Base-by-base conservation (phyloP, 257 asterid genomes). In the Penstemon eatonii region DNA sequence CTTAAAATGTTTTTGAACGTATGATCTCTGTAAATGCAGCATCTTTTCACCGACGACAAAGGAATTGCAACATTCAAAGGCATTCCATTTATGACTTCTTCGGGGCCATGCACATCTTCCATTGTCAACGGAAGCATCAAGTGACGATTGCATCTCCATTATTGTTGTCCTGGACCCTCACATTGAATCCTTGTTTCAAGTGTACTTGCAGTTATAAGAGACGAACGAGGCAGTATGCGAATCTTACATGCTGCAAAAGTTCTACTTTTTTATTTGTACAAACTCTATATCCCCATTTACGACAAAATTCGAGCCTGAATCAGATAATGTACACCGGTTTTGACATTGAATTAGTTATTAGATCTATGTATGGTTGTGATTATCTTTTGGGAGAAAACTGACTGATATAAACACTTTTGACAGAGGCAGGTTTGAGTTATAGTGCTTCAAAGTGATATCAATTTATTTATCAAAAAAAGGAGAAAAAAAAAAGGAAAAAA, bases 51-150 rank as follows among this genome's bases (percentile, higher is more conserved):
- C 0, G 91, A 94, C 56, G 94, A 81, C 13, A 78, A 81, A 39
- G 96, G 97, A 46, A 72, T 91, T 4, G 99, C 99, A 4, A 86
- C 89, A 11, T 94, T 85, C 85, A 91, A 90, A 73, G 96, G 94
- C 62, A 79, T 80, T 75, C 96, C 96, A 0, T 94, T 94, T 59
- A 90, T 82, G 96, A 94, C 97, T 43, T 85, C 91, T 40, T 82
- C 95, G 39, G 99, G 99, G 18, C 93, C 99, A 2, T 88, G 96
- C 87, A 78, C 83, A 54, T 87, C 99, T 38, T 81, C 98, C 47
- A 77, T 92, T 33, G 83, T 84, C 61, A 83, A 80, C 4, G 92
- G 82, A 36, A 77, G 73, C 81, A 75, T 94, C 76, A 90, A 90
- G 77, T 90, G 81, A 85, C 38, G 18, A 63, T n/a, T 52, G 33